Evolutionary conservation across 2,329 filamentous ascomycete species (phyloP).

Genomic region (Emergomyces pasteurianus): DNA sequence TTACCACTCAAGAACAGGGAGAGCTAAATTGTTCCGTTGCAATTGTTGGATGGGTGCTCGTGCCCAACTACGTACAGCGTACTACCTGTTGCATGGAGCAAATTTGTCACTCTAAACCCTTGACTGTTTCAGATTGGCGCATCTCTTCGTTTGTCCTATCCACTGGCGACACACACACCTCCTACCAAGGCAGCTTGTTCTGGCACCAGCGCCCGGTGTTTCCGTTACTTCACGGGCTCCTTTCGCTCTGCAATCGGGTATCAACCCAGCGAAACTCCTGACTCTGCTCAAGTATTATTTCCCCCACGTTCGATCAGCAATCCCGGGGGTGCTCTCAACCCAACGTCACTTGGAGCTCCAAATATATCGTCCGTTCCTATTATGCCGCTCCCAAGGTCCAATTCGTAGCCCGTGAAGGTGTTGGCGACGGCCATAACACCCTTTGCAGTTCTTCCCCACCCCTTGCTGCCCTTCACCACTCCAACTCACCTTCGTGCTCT

Average conservation of each 20-base stretch:
- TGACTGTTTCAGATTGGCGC: constrained; percentile 9
- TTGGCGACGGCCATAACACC: constrained; percentile 1
- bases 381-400: constrained; percentile 7
- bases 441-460: background rate
- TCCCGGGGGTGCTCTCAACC: background rate
- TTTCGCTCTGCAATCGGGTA: background rate
- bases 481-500: background rate
- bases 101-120: constrained; percentile 5
- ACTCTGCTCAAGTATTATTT: background rate
- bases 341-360: background rate
- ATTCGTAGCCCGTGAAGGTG: constrained; percentile 5
- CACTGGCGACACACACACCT: constrained; percentile 2
- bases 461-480: background rate
- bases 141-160: constrained; percentile 2
- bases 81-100: background rate
- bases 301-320: background rate
- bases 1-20: background rate
- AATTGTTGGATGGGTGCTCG: background rate
- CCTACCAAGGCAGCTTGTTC: background rate
- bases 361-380: background rate
- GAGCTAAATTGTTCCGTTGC: background rate
- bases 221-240: background rate
- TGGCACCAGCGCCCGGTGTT: background rate
- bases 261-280: background rate
- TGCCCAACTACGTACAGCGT: background rate